Evolutionary conservation across 2,329 filamentous ascomycete species (phyloP).

Genomic region (Sporothrix luriei): DNA sequence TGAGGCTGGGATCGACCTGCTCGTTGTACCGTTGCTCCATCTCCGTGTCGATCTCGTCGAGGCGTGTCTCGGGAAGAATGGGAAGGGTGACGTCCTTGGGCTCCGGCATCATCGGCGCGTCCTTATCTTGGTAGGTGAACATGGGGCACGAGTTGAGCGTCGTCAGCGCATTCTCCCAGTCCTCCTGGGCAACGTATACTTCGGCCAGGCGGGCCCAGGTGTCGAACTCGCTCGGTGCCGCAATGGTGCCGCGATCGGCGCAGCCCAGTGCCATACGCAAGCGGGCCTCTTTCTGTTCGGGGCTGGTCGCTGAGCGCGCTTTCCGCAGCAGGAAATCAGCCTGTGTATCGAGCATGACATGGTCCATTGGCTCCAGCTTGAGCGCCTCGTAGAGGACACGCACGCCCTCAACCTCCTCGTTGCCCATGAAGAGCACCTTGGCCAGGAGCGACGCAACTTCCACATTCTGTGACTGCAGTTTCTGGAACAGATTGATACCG

Average conservation of each 20-base stretch:
- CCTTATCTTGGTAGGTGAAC: constrained; percentile 99
- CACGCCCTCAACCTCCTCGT: constrained; percentile 96
- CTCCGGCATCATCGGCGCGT: constrained; percentile 91
- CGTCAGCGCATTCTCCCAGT: constrained; percentile 93
- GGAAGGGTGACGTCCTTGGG: constrained; percentile 86
- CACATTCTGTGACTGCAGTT: constrained; percentile 83
- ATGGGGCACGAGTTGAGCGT: constrained; percentile 98
- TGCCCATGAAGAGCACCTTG: constrained; percentile 88
- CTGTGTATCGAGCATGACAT: constrained; percentile 92
- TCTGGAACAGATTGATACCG: constrained; percentile 96
- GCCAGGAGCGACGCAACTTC: constrained; percentile 93
- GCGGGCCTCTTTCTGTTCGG: constrained; percentile 64
- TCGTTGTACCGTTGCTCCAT: constrained; percentile 79
- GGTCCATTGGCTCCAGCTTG: constrained; percentile 94
- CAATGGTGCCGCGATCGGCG: constrained; percentile 90
- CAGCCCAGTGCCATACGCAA: constrained; percentile 87
- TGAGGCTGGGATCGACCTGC: constrained; percentile 81
- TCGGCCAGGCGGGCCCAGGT: constrained; percentile 95
- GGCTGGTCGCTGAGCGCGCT: constrained; percentile 59
- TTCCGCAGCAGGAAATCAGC: constrained; percentile 90
- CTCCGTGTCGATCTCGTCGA: constrained; percentile 96
- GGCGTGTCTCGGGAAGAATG: constrained; percentile 80
- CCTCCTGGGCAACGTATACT: constrained; percentile 89
- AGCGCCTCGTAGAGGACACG: constrained; percentile 84
- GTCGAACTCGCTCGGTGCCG: constrained; percentile 93